Percentiles rank a stretch among this genome's conserved stretches.
Evolutionary conservation across 257 asterid species (phyloP).

Genomic region (Solanum paucissectum): DNA sequence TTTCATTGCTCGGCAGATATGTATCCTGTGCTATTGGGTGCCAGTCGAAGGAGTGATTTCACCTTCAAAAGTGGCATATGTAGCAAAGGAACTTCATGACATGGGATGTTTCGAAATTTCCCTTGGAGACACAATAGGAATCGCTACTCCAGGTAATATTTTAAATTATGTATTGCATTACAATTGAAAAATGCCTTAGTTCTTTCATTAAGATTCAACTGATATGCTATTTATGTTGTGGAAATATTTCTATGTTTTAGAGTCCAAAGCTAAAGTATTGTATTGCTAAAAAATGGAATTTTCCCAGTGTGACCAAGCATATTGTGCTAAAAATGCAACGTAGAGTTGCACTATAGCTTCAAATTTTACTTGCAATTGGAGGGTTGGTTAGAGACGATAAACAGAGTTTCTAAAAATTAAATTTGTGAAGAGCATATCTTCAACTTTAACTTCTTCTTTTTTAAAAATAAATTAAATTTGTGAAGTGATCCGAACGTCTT

Average conservation of each 20-base stretch:
- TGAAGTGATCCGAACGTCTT: too few relatives aligned
- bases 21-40: constrained; percentile 88
- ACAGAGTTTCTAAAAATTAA: too few relatives aligned
- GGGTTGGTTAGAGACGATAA: too few relatives aligned
- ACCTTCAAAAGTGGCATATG: constrained; percentile 73
- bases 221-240: background rate
- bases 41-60: constrained; percentile 68
- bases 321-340: too few relatives aligned
- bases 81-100: constrained; percentile 82
- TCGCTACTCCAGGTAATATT: constrained; percentile 72
- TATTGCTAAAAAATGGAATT: background rate
- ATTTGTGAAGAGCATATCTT: too few relatives aligned
- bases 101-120: constrained; percentile 92
- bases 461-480: too few relatives aligned
- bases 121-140: constrained; percentile 82
- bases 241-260: background rate
- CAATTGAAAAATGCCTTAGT: background rate
- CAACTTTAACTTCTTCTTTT: too few relatives aligned
- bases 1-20: constrained; percentile 31
- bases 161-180: background rate
- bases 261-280: background rate
- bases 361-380: too few relatives aligned
- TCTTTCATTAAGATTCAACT: background rate
- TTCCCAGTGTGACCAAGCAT: background rate
- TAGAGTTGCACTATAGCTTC: too few relatives aligned